Evolutionary conservation across 805 yeast species (phyloP), one percentile per base, ranked within the genome.

Genomic region (Cyberlindnera japonica): DNA sequence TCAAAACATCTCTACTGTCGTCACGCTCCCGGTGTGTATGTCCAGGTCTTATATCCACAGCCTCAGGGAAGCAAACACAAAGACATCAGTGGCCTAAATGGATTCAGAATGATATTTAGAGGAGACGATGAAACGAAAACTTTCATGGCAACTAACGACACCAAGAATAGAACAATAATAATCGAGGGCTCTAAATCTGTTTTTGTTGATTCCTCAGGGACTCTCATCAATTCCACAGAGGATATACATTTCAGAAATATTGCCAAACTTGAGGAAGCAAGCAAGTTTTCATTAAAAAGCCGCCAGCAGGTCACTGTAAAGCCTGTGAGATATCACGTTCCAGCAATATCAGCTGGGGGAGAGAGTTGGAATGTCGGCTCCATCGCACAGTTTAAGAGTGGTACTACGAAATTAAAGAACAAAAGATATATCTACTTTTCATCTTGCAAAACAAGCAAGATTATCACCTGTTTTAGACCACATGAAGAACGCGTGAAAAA

Each of bases 21-120:
- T 23, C 67, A 69, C 48, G 85, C 78, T 0, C 88, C 88, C 0
- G 79, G 85, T 3, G 79, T 75, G 51, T 75, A 71, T 49, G 75
- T 81, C 13, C 43, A 41, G 23, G 38, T 43, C 6, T 29, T 35
- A n/a, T 60, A 31, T 29, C 55, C 51, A 6, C 43, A 24, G 14
- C 11, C 25, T 2, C 20, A 16, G 1, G 24, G 35, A 1, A 18
- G 21, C 1, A 38, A 29, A 19, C 39, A 36, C 24, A 20, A 11
- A 22, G 50, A 43, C 17, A 23, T 15, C 7, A 30, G 43, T 14
- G 50, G 61, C 2, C 51, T 42, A 22, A 48, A 45, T 33, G 70
- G 69, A 2, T 68, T 61, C 43, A 49, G 56, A 15, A 41, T 69
- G 31, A 23, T 55, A 2, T 58, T 69, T 37, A 58, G 48, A 19